Base-by-base conservation (phyloP, 352 stramenopile genomes). In the Phytophthora chlamydospora region DNA sequence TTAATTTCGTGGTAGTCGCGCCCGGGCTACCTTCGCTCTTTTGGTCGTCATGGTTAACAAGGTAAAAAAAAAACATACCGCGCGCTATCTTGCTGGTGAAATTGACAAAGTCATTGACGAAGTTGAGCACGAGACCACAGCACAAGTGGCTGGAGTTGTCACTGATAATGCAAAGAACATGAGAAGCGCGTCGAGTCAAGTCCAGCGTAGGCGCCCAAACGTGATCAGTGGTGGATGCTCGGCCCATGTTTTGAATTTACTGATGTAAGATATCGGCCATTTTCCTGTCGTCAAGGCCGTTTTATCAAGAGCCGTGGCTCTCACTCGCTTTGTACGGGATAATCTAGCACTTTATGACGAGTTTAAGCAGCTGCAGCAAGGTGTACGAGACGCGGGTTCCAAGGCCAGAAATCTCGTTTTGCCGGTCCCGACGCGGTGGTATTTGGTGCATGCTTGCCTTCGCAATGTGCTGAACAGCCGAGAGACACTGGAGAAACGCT, bases 161-260 rank as follows among this genome's bases (percentile, higher is more conserved):
- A 52, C 45, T 6, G 45, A 52, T 19, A 59, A 59, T 34, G 31
- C 51, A n/a, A 9, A 59, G 35, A 50, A 50, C 14, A 59, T 50
- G 40, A 44, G 31, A 13, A 50, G 32, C 14, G 40, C 51, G 11
- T 38, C 51, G 2, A 19, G 29, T 16, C 39, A 13, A n/a, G n/a
- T 59, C 7, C 51, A 44, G 5, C 10, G 12, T 27, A 41, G 31
- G 29, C 39, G 41, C 0, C 41, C 41, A 12, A 60, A 51, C 24
- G 17, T 51, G 32, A 10, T 51, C 1, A 50, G 32, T 49, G 51
- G 51, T n/a, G 40, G 51, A 32, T 51, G 52, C 17, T 45, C 41
- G 10, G 52, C 52, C 2, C 52, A 60, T 13, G 40, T 60, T 14
- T 33, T 60, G 1, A 60, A 60, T 43, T 12, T 60, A 27, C 42